Conservation (phyloP, 495 filamentous ascomycete species). For the Annulohypoxylon stygium region DNA sequence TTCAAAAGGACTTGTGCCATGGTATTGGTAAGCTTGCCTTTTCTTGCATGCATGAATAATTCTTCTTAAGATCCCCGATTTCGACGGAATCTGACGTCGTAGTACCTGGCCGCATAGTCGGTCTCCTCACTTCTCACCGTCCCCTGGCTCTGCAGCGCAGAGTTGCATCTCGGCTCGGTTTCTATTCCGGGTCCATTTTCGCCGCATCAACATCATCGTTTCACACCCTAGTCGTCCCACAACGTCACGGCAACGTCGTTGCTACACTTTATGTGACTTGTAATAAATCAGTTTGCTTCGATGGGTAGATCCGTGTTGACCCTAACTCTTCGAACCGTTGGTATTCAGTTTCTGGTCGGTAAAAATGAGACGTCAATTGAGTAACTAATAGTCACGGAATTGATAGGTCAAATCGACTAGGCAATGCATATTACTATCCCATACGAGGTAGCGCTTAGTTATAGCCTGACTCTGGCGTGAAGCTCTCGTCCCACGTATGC, state of each 20-base stretch:
- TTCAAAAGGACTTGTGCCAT: slow-evolving; percentile 29
- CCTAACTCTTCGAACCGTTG: slow-evolving; percentile 15
- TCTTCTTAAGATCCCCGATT: slow-evolving; percentile 35
- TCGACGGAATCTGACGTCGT: slow-evolving; percentile 36
- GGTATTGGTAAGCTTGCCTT: slow-evolving; percentile 39
- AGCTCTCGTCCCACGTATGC: background rate
- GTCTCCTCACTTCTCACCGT: slow-evolving; percentile 35
- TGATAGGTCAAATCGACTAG: background rate
- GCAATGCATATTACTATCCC: background rate
- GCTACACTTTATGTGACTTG: slow-evolving; percentile 27
- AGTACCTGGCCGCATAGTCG: slow-evolving; percentile 47
- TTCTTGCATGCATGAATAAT: slow-evolving; percentile 39
- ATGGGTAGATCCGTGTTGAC: slow-evolving; percentile 17
- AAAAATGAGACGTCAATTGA: slow-evolving; percentile 12
- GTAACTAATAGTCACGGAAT: background rate
- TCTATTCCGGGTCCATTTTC: slow-evolving; percentile 41
- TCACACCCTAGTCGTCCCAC: slow-evolving; percentile 41
- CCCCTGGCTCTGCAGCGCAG: slow-evolving; percentile 45
- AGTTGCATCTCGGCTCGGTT: slow-evolving; percentile 47
- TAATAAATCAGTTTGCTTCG: slow-evolving; percentile 20
- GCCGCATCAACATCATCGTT: slow-evolving; percentile 46
- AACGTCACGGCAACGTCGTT: slow-evolving; percentile 32
- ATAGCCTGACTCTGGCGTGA: background rate
- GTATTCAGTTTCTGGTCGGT: background rate
- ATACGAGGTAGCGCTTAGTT: background rate